Evolutionary conservation across 371 early-diverging fungal species (phyloP).

Genomic region (Catenaria anguillulae): DNA sequence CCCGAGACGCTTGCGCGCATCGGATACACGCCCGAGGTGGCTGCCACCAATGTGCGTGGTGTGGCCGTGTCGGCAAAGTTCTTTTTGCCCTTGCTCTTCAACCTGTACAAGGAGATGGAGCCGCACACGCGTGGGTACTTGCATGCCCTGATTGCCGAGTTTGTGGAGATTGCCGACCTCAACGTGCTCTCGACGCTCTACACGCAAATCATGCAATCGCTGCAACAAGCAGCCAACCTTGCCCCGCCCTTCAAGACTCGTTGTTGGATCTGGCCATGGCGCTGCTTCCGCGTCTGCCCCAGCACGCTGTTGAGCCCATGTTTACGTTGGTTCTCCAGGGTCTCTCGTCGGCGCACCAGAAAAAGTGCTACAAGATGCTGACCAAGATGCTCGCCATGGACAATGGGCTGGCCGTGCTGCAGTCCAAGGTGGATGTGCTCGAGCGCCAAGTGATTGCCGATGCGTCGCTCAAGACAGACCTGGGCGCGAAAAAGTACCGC

Average conservation of each 20-base stretch:
- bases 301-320: not conserved
- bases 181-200: not conserved
- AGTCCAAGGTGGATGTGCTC: slow-evolving; percentile 12
- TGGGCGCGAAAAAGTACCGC: slow-evolving; percentile 34
- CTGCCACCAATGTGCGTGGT: not conserved
- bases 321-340: slow-evolving; percentile 2
- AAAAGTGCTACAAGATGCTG: slow-evolving; percentile 85
- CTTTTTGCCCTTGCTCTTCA: slow-evolving; percentile 4
- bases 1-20: not conserved
- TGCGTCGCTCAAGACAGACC: slow-evolving; percentile 27
- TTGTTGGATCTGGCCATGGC: not conserved
- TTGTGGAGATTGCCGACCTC: not conserved
- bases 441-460: slow-evolving; percentile 28
- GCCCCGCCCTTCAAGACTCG: not conserved
- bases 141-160: not conserved
- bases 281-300: not conserved
- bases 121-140: not conserved
- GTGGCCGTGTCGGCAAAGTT: slow-evolving; percentile 2
- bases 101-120: slow-evolving; percentile 2
- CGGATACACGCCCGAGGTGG: not conserved
- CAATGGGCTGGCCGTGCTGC: slow-evolving; percentile 27
- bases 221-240: not conserved
- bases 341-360: slow-evolving; percentile 46
- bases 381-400: slow-evolving; percentile 37
- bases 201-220: not conserved